phyloP scores from a whole-genome alignment of 129 eudicot species.

The Saposhnikovia divaricata region DNA sequence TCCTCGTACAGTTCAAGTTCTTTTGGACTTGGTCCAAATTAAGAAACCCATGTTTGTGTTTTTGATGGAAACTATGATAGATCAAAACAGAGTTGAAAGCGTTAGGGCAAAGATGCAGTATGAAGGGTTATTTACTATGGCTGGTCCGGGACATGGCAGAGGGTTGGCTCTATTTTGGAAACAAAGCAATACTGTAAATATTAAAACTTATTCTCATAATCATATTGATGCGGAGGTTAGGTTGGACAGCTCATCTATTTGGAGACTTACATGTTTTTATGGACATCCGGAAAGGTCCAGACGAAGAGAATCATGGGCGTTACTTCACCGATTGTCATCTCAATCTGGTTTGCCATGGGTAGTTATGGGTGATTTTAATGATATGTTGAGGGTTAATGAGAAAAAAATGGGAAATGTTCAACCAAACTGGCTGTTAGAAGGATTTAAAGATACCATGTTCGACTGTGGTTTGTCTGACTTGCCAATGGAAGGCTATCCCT shows the following conservation, averaged over 20 bases:
- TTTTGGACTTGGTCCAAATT: too few species aligned
- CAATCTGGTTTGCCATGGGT: background rate
- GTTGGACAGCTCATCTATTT: background rate
- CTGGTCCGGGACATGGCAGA: too few species aligned
- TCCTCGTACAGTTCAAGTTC: background rate
- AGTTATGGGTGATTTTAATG: too few species aligned
- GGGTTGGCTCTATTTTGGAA: too few species aligned
- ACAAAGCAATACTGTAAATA: too few species aligned
- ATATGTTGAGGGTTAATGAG: background rate
- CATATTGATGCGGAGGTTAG: background rate
- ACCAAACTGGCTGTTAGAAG: background rate
- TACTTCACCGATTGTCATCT: background rate
- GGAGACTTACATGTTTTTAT: background rate
- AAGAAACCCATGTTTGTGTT: too few species aligned
- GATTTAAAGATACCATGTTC: background rate
- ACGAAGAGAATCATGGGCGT: background rate
- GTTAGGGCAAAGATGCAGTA: too few species aligned
- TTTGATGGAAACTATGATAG: too few species aligned
- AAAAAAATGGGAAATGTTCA: background rate
- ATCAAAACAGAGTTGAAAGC: too few species aligned
- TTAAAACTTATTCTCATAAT: too few species aligned
- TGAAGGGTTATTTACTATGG: too few species aligned
- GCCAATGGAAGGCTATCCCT: too few species aligned
- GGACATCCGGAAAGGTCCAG: background rate
- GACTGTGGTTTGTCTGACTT: background rate